phyloP scores from a whole-genome alignment of 768 basidiomycete species.

The Auricularia heimuer region DNA sequence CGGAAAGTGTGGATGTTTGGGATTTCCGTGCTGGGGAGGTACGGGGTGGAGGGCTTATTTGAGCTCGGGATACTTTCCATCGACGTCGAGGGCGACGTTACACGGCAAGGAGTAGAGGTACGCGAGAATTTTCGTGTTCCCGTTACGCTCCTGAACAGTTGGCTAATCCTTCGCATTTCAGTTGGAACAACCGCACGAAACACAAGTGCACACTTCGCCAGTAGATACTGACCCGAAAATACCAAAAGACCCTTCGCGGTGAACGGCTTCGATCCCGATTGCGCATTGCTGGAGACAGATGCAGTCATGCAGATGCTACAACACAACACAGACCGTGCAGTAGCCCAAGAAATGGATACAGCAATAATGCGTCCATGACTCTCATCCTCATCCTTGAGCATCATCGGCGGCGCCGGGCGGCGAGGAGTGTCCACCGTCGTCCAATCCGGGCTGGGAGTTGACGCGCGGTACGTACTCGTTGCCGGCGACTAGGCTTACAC shows the following conservation, averaged over 20 bases:
- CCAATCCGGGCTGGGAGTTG: not conserved
- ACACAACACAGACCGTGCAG: not conserved
- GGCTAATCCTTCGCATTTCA: not conserved
- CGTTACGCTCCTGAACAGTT: not conserved
- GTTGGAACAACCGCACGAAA: not conserved
- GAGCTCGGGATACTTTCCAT: constrained; percentile 80
- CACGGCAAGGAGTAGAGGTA: not conserved
- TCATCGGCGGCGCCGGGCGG: not conserved
- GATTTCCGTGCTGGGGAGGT: constrained; percentile 78
- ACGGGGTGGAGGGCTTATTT: constrained; percentile 61
- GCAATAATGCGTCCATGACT: not conserved
- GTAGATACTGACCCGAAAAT: not conserved
- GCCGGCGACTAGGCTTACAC: not conserved
- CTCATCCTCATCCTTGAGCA: not conserved
- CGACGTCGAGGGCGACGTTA: not conserved
- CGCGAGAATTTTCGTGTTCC: not conserved
- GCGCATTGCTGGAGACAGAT: not conserved
- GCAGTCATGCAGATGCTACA: not conserved
- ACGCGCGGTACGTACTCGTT: not conserved
- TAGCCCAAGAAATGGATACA: not conserved
- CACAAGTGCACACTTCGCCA: not conserved
- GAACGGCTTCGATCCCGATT: not conserved
- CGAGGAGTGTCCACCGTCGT: not conserved
- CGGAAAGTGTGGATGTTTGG: constrained; percentile 74
- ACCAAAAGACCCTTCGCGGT: not conserved